Percentiles rank a stretch among this genome's conserved stretches.
These are phyloP conservation scores for Mimosa pudica DNA, from an alignment of 306 rosid species.

Conservation along the genomic window DNA sequence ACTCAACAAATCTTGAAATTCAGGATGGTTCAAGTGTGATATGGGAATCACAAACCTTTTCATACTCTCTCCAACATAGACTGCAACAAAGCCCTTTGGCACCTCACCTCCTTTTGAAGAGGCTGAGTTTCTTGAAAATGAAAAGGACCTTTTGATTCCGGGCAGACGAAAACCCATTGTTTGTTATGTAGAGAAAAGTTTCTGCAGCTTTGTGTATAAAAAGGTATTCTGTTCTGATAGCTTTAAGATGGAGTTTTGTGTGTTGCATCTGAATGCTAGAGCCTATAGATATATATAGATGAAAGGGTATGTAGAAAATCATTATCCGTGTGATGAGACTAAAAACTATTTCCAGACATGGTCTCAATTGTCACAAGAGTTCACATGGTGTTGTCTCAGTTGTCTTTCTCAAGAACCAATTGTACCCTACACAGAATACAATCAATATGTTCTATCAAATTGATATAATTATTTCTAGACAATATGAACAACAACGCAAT, in stretches of 20 bases:
- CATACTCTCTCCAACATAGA: slow-evolving; percentile 53
- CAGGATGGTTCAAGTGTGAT: slow-evolving; percentile 45
- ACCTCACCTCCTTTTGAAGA: slow-evolving; percentile 25
- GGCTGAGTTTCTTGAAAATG: slow-evolving; percentile 10
- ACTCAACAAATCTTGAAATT: slow-evolving; percentile 44
- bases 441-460: not conserved
- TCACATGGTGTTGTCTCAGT: not conserved
- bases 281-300: slow-evolving; percentile 29
- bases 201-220: not conserved
- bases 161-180: slow-evolving; percentile 41
- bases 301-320: not conserved
- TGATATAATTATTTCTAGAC: not conserved
- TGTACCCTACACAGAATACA: not conserved
- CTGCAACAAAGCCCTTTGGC: slow-evolving; percentile 54
- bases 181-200: not conserved
- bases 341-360: not conserved
- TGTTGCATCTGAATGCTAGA: slow-evolving; percentile 1
- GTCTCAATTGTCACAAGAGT: not conserved
- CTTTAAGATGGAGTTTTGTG: not conserved
- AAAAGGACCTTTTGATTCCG: slow-evolving; percentile 3
- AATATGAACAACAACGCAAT: slow-evolving; percentile 1
- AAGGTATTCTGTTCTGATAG: slow-evolving; percentile 10
- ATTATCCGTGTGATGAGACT: not conserved
- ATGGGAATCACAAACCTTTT: slow-evolving; percentile 49
- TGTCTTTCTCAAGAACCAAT: slow-evolving; percentile 3